Evolutionary conservation across 805 yeast genomes (phyloP), one percentile per base, ranked within the genome.

Genomic region (Pichia rugopelliculosa): DNA sequence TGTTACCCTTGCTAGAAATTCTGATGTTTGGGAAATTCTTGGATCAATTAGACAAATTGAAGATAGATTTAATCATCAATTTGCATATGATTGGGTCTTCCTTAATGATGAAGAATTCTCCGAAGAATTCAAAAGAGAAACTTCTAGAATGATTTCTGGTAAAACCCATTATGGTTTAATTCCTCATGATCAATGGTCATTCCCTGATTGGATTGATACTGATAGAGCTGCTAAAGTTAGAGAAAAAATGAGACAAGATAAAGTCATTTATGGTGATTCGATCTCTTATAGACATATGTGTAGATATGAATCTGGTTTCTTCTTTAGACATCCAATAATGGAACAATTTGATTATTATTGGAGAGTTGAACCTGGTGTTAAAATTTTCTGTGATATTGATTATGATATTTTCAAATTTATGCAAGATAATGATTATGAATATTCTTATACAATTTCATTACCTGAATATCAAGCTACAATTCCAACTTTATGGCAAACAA

Each of bases 61-160:
- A 68, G 97, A 89, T 65, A 74, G 96, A 53, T 91, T 93, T 74
- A 91, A 91, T 71, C 62, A 69, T 17, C 75, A 85, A 42, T 90
- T 69, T 69, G 75, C 85, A 53, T 91, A 91, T 62, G 97, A 95
- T 57, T 91, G 98, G 97, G 93, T 89, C 24, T 93, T 91, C 65
- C 73, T 91, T 58, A 91, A 91, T 65, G 96, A 91, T 63, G 88
- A 82, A 49, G 83, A 76, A 42, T 93, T 91, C 68, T 73, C 79
- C 44, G 89, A 87, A 3, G 93, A 87, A 57, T 91, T 93, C 66
- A 87, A 79, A 58, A 67, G 69, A 24, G 75, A 79, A 25, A 85
- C 95, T 13, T 53, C 76, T 2, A 75, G 84, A 12, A 67, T 88
- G 59, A 80, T 82, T 15, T 80, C 90, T 30, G 98, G 98, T 54